Base-by-base conservation (phyloP, 179 eudicot species). In the Corrigiola litoralis region DNA sequence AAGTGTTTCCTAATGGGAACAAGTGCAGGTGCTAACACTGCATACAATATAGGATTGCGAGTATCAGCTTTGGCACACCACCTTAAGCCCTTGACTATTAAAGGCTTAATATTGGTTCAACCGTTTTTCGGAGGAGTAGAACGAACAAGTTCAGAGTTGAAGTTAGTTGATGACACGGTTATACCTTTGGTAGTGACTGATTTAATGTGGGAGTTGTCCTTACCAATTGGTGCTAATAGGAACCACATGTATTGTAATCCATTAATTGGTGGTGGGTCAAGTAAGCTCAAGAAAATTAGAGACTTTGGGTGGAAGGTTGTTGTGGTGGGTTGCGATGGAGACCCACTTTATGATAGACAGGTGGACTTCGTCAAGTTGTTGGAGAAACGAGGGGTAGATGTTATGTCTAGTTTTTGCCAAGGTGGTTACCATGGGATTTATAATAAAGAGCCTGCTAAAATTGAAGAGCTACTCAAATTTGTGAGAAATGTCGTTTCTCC, bases 1-100 rank as follows among this genome's bases (percentile, higher is more conserved):
- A 81, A 49, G 52, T 78, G 84, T 61, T 72, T 72, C 49, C 33
- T 85, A 1, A 71, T 75, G 78, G 87, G 91, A 0, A 68, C 57
- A 12, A 85, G 91, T 67, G 77, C 84, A 1, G 91, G 85, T 4
- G 87, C 71, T 4, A 85, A 79, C 64, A 62, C 75, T 17, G 85
- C 49, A n/a, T 83, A 81, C 71, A 75, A 70, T 4, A 74, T 73
- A 0, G 88, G 82, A 33, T 67, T 80, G 34, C 58, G 58, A 6
- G 85, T 70, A 8, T 48, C 79, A 20, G 23, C 1, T 4, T 13
- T 58, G 18, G 50, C 31, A 2, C 28, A 61, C 7, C 71, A 67
- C 13, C 66, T 81, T 1, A 38, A 41, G 27, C 91, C 86, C 31
- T 50, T 86, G 58, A 49, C 69, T 7, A 52, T 82, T 47, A 50